These are phyloP conservation scores for Penicillium freii DNA, from an alignment of 2,329 filamentous ascomycete species.

Conservation along the genomic window DNA sequence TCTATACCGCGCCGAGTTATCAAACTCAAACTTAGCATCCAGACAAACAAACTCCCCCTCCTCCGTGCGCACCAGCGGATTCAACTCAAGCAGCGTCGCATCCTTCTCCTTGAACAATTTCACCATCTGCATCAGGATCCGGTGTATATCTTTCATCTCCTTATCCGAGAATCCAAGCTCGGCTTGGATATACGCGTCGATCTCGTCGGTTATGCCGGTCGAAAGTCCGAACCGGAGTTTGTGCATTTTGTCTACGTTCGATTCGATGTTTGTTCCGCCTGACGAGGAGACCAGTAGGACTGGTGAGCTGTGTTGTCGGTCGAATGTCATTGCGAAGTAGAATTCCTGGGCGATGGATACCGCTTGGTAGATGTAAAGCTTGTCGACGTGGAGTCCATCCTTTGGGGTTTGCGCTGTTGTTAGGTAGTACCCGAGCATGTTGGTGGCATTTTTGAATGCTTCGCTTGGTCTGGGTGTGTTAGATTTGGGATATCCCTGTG, in stretches of 20 bases:
- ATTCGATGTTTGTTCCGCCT: slow-evolving; percentile 35
- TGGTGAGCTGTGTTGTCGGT: slow-evolving; percentile 44
- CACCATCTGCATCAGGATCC: slow-evolving; percentile 34
- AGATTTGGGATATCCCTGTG: neutral
- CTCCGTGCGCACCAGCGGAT: slow-evolving; percentile 34
- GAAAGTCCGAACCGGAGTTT: slow-evolving; percentile 28
- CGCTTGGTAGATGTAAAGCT: slow-evolving; percentile 40
- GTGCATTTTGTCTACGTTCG: slow-evolving; percentile 26
- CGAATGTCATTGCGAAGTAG: slow-evolving; percentile 46
- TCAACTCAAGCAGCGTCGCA: slow-evolving; percentile 48
- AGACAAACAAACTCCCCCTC: slow-evolving; percentile 36
- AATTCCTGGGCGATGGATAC: slow-evolving; percentile 35
- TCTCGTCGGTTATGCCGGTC: slow-evolving; percentile 26
- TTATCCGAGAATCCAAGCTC: slow-evolving; percentile 26
- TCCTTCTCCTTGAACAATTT: slow-evolving; percentile 47
- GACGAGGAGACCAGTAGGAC: slow-evolving; percentile 38
- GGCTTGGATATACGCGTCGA: slow-evolving; percentile 23
- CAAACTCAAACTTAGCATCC: slow-evolving; percentile 48
- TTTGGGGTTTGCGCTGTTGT: slow-evolving; percentile 32
- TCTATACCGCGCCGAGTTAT: slow-evolving; percentile 48
- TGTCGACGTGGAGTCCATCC: slow-evolving; percentile 28
- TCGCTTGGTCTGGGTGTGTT: slow-evolving; percentile 21
- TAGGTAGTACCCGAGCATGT: slow-evolving; percentile 32
- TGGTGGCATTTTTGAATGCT: slow-evolving; percentile 26
- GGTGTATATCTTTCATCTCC: slow-evolving; percentile 26